A percentile compares a stretch with the other conserved stretches of the same genome.
phyloP scores from a whole-genome alignment of 2,329 filamentous ascomycete genomes.

The Capronia epimyces region DNA sequence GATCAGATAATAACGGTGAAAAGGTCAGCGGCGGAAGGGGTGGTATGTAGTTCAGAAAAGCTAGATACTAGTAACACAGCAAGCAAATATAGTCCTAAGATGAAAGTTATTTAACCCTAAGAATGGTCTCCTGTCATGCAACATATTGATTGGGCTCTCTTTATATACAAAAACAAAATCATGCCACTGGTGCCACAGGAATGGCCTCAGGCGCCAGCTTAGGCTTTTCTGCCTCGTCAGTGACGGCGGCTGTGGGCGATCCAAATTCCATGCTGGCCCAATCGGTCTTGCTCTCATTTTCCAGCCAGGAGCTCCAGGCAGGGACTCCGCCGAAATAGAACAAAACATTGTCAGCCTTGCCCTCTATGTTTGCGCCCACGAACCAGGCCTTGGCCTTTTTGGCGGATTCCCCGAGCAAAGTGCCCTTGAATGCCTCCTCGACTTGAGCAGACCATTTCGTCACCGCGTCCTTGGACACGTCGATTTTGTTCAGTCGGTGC shows the following conservation, averaged over 20 bases:
- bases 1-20: background rate
- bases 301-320: background rate
- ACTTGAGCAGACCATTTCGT: background rate
- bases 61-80: background rate
- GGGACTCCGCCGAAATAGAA: conserved; percentile 3
- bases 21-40: background rate
- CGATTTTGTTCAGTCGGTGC: background rate
- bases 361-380: background rate
- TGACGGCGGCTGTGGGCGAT: background rate
- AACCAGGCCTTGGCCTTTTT: background rate
- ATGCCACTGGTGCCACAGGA: too few relatives aligned
- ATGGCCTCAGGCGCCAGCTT: too few relatives aligned
- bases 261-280: background rate
- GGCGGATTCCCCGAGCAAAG: background rate
- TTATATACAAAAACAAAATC: too few relatives aligned
- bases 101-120: too few relatives aligned
- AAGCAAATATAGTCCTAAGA: background rate
- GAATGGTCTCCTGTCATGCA: too few relatives aligned
- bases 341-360: background rate
- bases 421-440: background rate
- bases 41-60: background rate
- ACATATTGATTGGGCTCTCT: too few relatives aligned
- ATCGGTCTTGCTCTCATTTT: background rate
- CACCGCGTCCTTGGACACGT: background rate
- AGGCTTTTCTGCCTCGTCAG: too few relatives aligned